Base-by-base conservation (phyloP, 345 rosid species). In the Aethionema arabicum region DNA sequence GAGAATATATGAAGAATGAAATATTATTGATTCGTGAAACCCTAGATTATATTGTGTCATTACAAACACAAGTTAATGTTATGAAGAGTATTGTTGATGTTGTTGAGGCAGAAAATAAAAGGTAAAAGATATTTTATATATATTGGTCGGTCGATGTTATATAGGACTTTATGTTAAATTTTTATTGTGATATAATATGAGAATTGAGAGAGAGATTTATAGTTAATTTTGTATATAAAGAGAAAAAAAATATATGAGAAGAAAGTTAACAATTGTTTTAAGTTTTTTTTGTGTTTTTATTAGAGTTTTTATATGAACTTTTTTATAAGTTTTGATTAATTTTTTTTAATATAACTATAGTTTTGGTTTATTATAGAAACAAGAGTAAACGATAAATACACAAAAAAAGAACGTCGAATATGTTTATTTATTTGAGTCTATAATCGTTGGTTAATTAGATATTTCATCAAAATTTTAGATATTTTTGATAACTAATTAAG, bases 41-140 rank as follows among this genome's bases (percentile, higher is more conserved):
- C 73, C 85, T 91, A 77, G 98, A 91, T 60, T 91, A 91, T 67
- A 80, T 88, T 38, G 42, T 80, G 21, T 83, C 84, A 29, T 91
- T 91, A 57, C 83, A 72, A 63, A 84, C 91, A 65, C 98, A 88
- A 63, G 89, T 91, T 63, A 91, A 79, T 75, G 90, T 80, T 56
- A 91, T 91, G 96, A 74, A 78, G 60, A 74, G 66, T 55, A 69
- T 85, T 51, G 86, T 77, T 65, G 66, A 61, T 50, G 80, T 76
- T 62, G 45, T 61, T 44, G 74, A 72, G 72, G 45, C 75, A 11
- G 56, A 32, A 65, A 45, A 30, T 59, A 56, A 59, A 14, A 12
- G 49, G 62, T 65, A 72, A 59, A 65, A 58, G 32, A 48, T 4
- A 29, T 11, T 47, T 50, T 8, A 6, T 64, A 2, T 40, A 4